Evolutionary conservation across 495 filamentous ascomycete genomes (phyloP), one percentile per base, ranked within the genome.

Genomic region (Aspergillus heteromorphus): DNA sequence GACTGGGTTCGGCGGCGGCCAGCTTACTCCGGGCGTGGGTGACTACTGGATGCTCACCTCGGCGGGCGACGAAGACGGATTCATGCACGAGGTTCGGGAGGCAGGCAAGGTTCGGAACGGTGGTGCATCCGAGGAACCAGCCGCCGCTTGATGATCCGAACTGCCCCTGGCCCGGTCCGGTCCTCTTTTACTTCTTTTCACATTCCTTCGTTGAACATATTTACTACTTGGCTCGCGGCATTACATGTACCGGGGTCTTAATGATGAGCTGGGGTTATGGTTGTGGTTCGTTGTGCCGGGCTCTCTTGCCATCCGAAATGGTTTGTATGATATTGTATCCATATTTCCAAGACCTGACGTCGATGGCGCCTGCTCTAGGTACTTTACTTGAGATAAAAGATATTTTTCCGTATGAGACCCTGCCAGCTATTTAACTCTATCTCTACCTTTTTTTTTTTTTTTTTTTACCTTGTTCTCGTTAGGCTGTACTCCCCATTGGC

Each of bases 21-120:
- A 73, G 27, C 51, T 76, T 25, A 38, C 64, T 54, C 60, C 68
- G 18, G 71, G 68, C 17, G 65, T 69, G 31, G 72, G 72, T 53
- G 60, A 76, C 54, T 76, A 77, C 56, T 77, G 73, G 73, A 54
- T 76, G 45, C 58, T 77, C 43, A 66, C 63, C 30, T 60, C 68
- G 50, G 68, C 73, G 47, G 79, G 84, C 0, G 72, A 73, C 40
- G 84, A 86, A 52, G 87, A 92, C 51, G 77, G 77, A 1, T 91
- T 91, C 67, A 87, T 92, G 74, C 63, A 67, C 21, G 73, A 72
- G 43, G 81, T 92, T n/a, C 73, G 86, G 55, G 78, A 75, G 16
- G 87, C 86, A 11, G 87, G 88, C 30, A 91, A 88, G 65, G 83
- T 80, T 21, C 73, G 76, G 48, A 25, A 14, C 16, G 14, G 14